A percentile compares a stretch with the other conserved stretches of the same genome.
Conservation (phyloP, 2,329 filamentous ascomycete genomes). For the Aspergillus flavus region DNA sequence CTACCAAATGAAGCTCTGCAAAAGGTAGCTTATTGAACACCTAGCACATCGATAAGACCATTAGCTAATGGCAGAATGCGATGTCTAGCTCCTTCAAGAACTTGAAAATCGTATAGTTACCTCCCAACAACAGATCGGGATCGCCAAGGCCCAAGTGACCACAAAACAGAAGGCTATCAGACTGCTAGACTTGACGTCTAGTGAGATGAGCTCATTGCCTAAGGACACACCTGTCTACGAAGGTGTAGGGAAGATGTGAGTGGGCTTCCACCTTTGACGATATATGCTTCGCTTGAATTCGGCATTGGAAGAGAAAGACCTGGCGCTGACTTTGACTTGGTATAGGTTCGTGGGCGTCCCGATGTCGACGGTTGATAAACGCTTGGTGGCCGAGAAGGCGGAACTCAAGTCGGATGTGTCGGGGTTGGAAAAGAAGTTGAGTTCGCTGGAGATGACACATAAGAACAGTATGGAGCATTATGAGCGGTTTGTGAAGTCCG, state of each 20-base stretch:
- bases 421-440: constrained; percentile 81
- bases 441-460: constrained; percentile 92
- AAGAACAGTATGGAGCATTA: constrained; percentile 93
- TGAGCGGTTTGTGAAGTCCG: constrained; percentile 76
- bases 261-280: constrained; percentile 16
- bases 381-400: constrained; percentile 73
- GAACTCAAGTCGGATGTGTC: constrained; percentile 77
- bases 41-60: background rate
- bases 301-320: background rate
- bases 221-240: constrained; percentile 82
- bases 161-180: constrained; percentile 87
- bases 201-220: constrained; percentile 77
- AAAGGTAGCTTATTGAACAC: constrained; percentile 63
- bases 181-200: constrained; percentile 82
- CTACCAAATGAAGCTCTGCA: constrained; percentile 92
- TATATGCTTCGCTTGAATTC: background rate
- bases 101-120: constrained; percentile 87
- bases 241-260: constrained; percentile 95
- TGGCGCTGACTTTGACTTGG: constrained; percentile 12
- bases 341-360: constrained; percentile 84
- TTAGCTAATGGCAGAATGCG: background rate
- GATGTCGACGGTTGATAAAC: constrained; percentile 70
- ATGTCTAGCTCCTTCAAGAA: constrained; percentile 77
- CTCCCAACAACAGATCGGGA: constrained; percentile 87
- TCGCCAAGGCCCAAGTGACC: constrained; percentile 81